These are phyloP conservation scores for Vigna angularis DNA, from an alignment of 306 rosid species.

Conservation along the genomic window DNA sequence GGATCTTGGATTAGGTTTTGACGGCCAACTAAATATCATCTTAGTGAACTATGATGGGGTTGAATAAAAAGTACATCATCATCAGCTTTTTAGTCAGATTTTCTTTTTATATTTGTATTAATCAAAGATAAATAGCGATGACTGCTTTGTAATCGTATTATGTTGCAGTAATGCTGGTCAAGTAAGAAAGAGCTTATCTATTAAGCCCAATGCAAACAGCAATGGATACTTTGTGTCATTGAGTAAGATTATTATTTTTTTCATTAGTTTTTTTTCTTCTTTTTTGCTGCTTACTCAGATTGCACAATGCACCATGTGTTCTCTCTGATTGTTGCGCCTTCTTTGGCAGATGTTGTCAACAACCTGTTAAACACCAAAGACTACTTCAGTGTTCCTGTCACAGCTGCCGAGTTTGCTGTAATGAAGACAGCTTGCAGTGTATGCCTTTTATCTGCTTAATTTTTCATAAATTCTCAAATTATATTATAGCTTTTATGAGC, in stretches of 20 bases:
- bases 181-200: slow-evolving; percentile 87
- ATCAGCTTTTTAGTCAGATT: neutral
- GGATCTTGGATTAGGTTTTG: slow-evolving; percentile 27
- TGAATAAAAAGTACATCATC: slow-evolving; percentile 33
- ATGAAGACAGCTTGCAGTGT: slow-evolving; percentile 96
- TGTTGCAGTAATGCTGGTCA: slow-evolving; percentile 91
- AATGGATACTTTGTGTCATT: slow-evolving; percentile 81
- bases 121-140: slow-evolving; percentile 34
- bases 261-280: slow-evolving; percentile 5
- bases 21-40: slow-evolving; percentile 30
- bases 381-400: slow-evolving; percentile 68
- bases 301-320: neutral
- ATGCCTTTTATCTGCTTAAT: slow-evolving; percentile 51
- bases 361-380: slow-evolving; percentile 68
- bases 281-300: slow-evolving; percentile 19
- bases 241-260: slow-evolving; percentile 61
- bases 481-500: slow-evolving; percentile 8
- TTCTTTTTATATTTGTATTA: slow-evolving; percentile 23
- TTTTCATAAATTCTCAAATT: slow-evolving; percentile 19
- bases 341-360: slow-evolving; percentile 77
- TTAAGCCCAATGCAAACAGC: slow-evolving; percentile 71
- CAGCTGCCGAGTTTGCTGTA: slow-evolving; percentile 84
- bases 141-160: slow-evolving; percentile 36
- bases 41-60: slow-evolving; percentile 29
- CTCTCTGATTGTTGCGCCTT: slow-evolving; percentile 30